Conservation (phyloP, 2,329 filamentous ascomycete species). For the Exophiala oligosperma region DNA sequence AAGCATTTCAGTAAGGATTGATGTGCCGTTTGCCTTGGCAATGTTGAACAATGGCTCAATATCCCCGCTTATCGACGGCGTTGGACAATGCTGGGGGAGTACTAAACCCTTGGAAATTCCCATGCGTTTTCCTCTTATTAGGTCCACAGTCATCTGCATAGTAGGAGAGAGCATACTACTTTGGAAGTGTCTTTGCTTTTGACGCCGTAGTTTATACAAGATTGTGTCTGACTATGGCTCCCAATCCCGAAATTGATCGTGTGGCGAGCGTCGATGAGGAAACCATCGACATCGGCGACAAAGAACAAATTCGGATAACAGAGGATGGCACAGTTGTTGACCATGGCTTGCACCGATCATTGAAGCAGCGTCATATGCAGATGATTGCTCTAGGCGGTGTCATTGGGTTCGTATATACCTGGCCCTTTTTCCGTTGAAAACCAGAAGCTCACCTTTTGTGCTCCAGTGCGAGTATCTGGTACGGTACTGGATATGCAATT, state of each 20-base stretch:
- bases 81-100: not conserved
- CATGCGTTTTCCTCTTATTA: not conserved
- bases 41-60: not conserved
- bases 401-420: constrained; percentile 48
- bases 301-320: constrained; percentile 1
- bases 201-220: not conserved
- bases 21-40: no score
- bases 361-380: constrained; percentile 25
- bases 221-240: not conserved
- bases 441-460: not conserved
- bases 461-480: constrained; percentile 10
- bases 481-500: constrained; percentile 3
- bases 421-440: constrained; percentile 45
- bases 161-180: not conserved
- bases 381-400: constrained; percentile 28
- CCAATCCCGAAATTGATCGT: constrained; percentile 1
- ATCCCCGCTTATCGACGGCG: not conserved
- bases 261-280: not conserved
- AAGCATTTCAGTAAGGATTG: no score
- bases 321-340: constrained; percentile 7
- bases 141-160: not conserved
- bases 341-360: constrained; percentile 32
- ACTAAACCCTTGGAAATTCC: not conserved
- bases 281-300: constrained; percentile 1
- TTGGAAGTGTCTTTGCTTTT: not conserved